Evolutionary conservation across 1,139 yeast species (phyloP).

Genomic region (Dujonia santamariae): DNA sequence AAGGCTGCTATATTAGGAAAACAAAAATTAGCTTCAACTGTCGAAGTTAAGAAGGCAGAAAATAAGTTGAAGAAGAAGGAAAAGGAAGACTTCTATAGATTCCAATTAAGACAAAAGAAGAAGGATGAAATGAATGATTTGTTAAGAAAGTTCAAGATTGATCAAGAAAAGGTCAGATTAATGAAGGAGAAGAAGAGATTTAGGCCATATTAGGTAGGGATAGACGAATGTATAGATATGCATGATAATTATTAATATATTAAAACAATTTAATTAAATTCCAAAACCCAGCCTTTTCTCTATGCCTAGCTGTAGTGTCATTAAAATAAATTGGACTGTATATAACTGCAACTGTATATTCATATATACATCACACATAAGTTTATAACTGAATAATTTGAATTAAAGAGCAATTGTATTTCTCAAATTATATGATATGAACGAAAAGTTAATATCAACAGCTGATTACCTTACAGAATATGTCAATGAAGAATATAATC

Average conservation of each 20-base stretch:
- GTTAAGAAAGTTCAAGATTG: constrained; percentile 78
- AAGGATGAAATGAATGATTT: constrained; percentile 90
- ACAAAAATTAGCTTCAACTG: constrained; percentile 44
- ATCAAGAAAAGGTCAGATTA: constrained; percentile 77
- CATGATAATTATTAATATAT: too few relatives aligned
- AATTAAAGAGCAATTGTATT: too few relatives aligned
- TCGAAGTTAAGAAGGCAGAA: constrained; percentile 41
- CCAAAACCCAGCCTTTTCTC: too few relatives aligned
- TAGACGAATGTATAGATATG: too few relatives aligned
- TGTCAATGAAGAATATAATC: constrained; percentile 17
- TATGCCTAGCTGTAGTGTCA: too few relatives aligned
- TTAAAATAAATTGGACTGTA: too few relatives aligned
- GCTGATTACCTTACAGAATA: constrained; percentile 12
- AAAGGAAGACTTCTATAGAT: constrained; percentile 89
- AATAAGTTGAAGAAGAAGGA: constrained; percentile 71
- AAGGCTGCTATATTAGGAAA: constrained; percentile 63
- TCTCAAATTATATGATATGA: neutral
- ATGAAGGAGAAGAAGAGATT: constrained; percentile 82
- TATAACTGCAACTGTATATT: too few relatives aligned
- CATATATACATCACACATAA: too few relatives aligned
- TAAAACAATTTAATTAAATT: too few relatives aligned
- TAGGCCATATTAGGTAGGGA: constrained; percentile 83
- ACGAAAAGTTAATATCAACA: neutral
- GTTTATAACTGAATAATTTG: too few relatives aligned
- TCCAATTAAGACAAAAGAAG: constrained; percentile 92